Evolutionary conservation across 371 early-diverging fungal species (phyloP).

Genomic region (Globomyces sp.): DNA sequence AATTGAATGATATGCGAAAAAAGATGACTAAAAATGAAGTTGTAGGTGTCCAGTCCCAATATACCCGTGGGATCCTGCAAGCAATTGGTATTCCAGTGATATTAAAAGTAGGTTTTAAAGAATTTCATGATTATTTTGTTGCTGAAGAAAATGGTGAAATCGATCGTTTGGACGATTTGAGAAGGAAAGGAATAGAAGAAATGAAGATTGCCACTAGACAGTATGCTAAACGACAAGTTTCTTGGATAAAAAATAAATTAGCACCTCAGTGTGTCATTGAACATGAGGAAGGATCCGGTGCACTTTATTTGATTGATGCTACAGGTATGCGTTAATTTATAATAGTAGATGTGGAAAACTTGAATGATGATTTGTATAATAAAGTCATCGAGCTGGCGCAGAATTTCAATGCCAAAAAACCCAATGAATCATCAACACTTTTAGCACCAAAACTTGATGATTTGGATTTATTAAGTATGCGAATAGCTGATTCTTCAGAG

Average conservation of each 20-base stretch:
- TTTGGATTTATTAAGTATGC: neutral
- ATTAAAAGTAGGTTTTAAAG: slow-evolving; percentile 67
- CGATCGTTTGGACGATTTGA: slow-evolving; percentile 36
- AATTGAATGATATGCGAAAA: slow-evolving; percentile 66
- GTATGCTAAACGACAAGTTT: slow-evolving; percentile 85
- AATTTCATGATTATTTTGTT: slow-evolving; percentile 70
- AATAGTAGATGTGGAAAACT: neutral
- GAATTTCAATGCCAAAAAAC: neutral
- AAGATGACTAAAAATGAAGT: slow-evolving; percentile 48
- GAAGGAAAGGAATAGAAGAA: slow-evolving; percentile 58
- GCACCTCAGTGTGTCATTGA: slow-evolving; percentile 35
- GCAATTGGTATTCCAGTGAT: slow-evolving; percentile 62
- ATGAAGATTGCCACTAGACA: slow-evolving; percentile 86
- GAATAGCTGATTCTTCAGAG: neutral
- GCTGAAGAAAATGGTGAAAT: slow-evolving; percentile 39
- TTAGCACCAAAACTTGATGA: neutral
- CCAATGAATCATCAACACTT: neutral
- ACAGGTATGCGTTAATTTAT: slow-evolving; percentile 50
- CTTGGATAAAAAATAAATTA: slow-evolving; percentile 88
- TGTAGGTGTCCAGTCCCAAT: slow-evolving; percentile 50
- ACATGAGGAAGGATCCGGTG: slow-evolving; percentile 35
- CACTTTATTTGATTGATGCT: slow-evolving; percentile 76
- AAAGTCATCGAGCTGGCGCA: slow-evolving; percentile 7
- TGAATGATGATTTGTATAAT: neutral
- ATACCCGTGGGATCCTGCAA: slow-evolving; percentile 78